phyloP scores from a whole-genome alignment of 1,284 basidiomycete genomes.

The Calocybe gambosa region DNA sequence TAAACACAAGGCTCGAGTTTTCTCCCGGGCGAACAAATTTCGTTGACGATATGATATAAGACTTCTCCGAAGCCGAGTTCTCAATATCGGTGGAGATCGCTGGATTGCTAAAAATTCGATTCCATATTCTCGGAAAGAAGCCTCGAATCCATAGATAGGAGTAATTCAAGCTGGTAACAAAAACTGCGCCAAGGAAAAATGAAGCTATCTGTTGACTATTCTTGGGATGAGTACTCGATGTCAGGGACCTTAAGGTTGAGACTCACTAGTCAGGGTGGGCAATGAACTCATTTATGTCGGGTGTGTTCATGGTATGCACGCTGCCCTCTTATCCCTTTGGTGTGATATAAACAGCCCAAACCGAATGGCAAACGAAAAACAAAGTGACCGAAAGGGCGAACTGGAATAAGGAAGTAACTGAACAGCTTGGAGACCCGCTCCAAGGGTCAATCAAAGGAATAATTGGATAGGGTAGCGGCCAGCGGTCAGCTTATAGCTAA shows the following conservation, averaged over 20 bases:
- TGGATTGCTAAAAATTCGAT: slow-evolving; percentile 3
- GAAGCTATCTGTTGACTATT: slow-evolving; percentile 34
- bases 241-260: background rate
- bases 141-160: slow-evolving; percentile 18
- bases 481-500: slow-evolving; percentile 4
- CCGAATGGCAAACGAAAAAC: background rate
- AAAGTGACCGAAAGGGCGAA: background rate
- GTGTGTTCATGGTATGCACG: slow-evolving; percentile 1
- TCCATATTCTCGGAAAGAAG: slow-evolving; percentile 9
- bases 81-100: slow-evolving; percentile 3
- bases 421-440: slow-evolving; percentile 11
- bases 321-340: background rate
- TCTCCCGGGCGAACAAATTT: slow-evolving; percentile 2
- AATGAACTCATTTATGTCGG: slow-evolving; percentile 9
- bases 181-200: slow-evolving; percentile 48
- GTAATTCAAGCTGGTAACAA: slow-evolving; percentile 37
- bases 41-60: slow-evolving; percentile 7
- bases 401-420: background rate
- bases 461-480: background rate
- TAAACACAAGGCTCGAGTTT: slow-evolving; percentile 27
- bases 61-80: slow-evolving; percentile 7
- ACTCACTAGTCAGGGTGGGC: slow-evolving; percentile 10
- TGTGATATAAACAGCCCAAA: slow-evolving; percentile 1
- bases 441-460: background rate
- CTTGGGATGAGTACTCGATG: background rate